Evolutionary conservation across 139 green algal genomes (phyloP), one percentile per base, ranked within the genome.

Genomic region (Nannochloris sp.): DNA sequence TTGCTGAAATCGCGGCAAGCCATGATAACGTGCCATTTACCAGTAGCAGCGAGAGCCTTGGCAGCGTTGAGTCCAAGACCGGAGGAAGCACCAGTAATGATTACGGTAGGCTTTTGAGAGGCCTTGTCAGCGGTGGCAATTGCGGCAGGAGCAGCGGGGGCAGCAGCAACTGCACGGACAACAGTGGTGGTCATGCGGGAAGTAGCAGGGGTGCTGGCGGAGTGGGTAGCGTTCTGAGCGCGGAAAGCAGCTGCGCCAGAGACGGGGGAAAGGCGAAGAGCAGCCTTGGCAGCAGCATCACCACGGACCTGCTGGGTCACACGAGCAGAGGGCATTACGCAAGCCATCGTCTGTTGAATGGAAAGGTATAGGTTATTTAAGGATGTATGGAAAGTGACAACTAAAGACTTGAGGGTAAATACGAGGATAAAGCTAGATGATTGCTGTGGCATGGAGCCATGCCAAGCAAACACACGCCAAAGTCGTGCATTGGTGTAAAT

Each of bases 21-120:
- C 86, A 95, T 93, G 68, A 97, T 76, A 32, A 97, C 88, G 67
- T 93, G 85, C 85, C 88, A 96, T 19, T 93, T 79, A 29, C 87
- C 86, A 12, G 57, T 67, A 23, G 78, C 72, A 23, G 83, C 82
- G 35, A 95, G 76, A 2, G 67, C 56, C 58, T 86, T 90, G 46
- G 89, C 83, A 32, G 88, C 83, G 63, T 89, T 82, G 6, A 96
- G 82, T 60, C 91, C 91, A 38, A 97, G 78, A 27, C 91, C 91
- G 4, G 81, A 92, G 14, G 86, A 93, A 23, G 91, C 90, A 44
- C 91, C 90, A 36, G 91, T 97, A 76, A 97, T 90, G 67, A 96
- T 76, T 57, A 38, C 73, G 0, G 75, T 81, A 35, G 80, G 80
- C 68, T 89, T 88, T 39, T 77, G 74, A 34, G 65, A 54, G 39